Conservation (phyloP, 176 grass and related monocot species). For the Microstegium vimineum region DNA sequence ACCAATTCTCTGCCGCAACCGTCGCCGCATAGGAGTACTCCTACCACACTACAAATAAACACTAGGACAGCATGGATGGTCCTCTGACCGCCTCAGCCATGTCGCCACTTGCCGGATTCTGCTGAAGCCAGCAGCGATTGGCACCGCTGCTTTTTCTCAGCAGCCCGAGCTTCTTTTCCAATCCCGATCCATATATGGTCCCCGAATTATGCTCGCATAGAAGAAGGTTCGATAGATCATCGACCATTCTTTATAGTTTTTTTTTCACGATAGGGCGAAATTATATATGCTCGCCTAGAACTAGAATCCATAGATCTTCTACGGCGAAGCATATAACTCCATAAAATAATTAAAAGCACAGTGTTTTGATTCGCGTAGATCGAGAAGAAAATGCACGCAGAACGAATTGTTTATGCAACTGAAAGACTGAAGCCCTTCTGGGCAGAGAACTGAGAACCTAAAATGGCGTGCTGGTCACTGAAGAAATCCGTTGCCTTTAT, state of each 20-base stretch:
- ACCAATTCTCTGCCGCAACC: not conserved
- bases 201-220: not conserved
- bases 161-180: no score
- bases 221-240: not conserved
- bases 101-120: no score
- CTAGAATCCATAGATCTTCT: no score
- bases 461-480: no score
- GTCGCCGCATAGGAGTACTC: no score
- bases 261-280: not conserved
- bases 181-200: not conserved
- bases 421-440: not conserved
- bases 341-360: no score
- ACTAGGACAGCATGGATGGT: no score
- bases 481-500: not conserved
- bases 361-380: not conserved
- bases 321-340: no score
- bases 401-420: not conserved
- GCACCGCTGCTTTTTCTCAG: not conserved
- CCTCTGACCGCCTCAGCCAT: no score
- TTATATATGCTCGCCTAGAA: not conserved
- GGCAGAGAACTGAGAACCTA: no score
- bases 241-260: not conserved
- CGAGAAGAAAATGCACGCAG: not conserved
- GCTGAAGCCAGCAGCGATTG: no score
- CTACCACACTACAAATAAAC: not conserved